Base-by-base conservation (phyloP, 345 rosid species). In the Brassica cretica region DNA sequence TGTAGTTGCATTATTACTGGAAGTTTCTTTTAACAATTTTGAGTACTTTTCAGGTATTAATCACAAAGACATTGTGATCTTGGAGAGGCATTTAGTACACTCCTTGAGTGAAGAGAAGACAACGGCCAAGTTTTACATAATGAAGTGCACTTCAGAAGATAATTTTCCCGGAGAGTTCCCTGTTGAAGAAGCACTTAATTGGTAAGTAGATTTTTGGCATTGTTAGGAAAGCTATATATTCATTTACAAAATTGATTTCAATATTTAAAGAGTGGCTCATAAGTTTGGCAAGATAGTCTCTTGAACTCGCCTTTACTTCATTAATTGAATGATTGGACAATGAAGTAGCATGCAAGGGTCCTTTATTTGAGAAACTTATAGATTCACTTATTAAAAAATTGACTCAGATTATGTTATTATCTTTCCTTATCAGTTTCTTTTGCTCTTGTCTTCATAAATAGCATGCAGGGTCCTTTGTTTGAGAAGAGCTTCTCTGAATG, bases 391-490 rank as follows among this genome's bases (percentile, higher is more conserved):
- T 32, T 32, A 4, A 3, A 32, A 32, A 5, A 32, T 32, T 32
- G 35, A 32, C 35, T 32, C 35, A 32, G 35, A 32, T 32, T 32
- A 35, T 35, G 7, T 37, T 8, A 0, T 37, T 37, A 37, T 37
- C 39, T 37, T 59, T 73, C 12, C 33, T 74, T 24, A 71, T 56
- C 51, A 55, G 62, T 3, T 4, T 29, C 51, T 46, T n/a, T 41
- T 76, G 46, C 11, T 71, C 39, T 68, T 39, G 16, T 46, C 78
- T 25, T 51, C 15, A 71, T 79, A 49, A 12, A 63, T 74, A 88
- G 94, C 74, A 78, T 90, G 87, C 86, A 82, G 53, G 92, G 90
- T 37, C 84, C 94, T 66, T 78, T 90, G 41, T 62, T 90, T 21
- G 80, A 32, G 53, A 80, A 61, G 73, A 64, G 14, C 77, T 76